These are phyloP conservation scores for Populus hybrid DNA, from an alignment of 441 rosid species.

Conservation along the genomic window DNA sequence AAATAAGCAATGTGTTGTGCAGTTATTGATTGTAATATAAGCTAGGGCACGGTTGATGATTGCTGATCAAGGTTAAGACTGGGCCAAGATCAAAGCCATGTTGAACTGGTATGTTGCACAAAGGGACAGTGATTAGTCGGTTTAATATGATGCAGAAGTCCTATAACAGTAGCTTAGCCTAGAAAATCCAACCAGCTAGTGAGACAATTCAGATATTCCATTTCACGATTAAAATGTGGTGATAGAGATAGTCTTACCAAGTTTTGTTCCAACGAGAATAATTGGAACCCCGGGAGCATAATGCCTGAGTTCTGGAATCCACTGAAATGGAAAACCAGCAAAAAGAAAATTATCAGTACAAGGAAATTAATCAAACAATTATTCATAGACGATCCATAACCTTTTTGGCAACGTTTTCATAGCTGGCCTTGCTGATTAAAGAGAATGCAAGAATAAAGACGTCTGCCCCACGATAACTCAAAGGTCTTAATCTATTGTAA, in stretches of 20 bases:
- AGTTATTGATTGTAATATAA: background rate
- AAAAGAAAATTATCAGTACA: conserved; percentile 19
- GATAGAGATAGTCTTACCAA: conserved; percentile 35
- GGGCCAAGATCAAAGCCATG: background rate
- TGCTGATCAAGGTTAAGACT: background rate
- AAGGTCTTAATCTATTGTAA: conserved; percentile 68
- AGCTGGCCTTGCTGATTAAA: conserved; percentile 86
- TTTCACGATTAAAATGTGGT: background rate
- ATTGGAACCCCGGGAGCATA: conserved; percentile 82
- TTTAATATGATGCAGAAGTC: background rate
- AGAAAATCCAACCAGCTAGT: background rate
- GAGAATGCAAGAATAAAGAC: conserved; percentile 83
- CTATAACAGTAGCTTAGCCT: background rate
- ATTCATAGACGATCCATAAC: conserved; percentile 24
- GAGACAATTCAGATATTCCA: background rate
- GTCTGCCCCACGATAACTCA: conserved; percentile 81
- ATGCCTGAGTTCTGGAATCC: conserved; percentile 86
- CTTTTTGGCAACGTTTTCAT: conserved; percentile 82
- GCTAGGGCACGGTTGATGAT: background rate
- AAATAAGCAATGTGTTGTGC: background rate
- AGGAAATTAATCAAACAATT: conserved; percentile 3
- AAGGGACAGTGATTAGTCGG: background rate
- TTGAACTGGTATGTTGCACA: background rate
- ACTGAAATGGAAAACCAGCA: conserved; percentile 40
- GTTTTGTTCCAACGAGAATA: conserved; percentile 82